Evolutionary conservation across 805 yeast genomes (phyloP).

Genomic region (Starmerella floricola): DNA sequence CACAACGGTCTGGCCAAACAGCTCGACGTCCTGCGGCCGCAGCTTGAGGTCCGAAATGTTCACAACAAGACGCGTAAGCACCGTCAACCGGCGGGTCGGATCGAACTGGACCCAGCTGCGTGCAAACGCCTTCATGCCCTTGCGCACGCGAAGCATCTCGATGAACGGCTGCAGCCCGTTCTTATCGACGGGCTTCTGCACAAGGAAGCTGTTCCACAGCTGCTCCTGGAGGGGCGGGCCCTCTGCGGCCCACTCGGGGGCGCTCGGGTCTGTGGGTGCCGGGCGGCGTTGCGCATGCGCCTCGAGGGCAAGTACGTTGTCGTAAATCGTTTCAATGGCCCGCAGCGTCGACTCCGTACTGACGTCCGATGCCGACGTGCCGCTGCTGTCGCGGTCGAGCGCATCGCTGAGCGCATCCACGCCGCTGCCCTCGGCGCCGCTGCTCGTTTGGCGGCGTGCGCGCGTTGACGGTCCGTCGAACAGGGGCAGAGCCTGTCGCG

Average conservation of each 20-base stretch:
- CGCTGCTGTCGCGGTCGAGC: slow-evolving; percentile 27
- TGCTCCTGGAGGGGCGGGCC: slow-evolving; percentile 26
- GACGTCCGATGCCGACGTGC: slow-evolving; percentile 23
- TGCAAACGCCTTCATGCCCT: slow-evolving; percentile 79
- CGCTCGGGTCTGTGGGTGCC: slow-evolving; percentile 26
- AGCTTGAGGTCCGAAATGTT: slow-evolving; percentile 71
- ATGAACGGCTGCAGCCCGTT: slow-evolving; percentile 54
- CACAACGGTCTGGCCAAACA: slow-evolving; percentile 68
- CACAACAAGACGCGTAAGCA: slow-evolving; percentile 65
- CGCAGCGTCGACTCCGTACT: slow-evolving; percentile 43
- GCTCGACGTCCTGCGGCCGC: slow-evolving; percentile 29
- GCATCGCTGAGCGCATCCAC: slow-evolving; percentile 21
- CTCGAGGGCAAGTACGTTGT: slow-evolving; percentile 66
- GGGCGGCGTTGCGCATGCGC: slow-evolving; percentile 53
- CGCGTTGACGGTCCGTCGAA: slow-evolving; percentile 4
- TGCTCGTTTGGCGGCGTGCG: neutral
- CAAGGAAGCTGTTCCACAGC: slow-evolving; percentile 69
- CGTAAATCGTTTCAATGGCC: slow-evolving; percentile 66
- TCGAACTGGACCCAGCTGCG: slow-evolving; percentile 74
- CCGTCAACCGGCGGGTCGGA: slow-evolving; percentile 62
- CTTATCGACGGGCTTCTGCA: slow-evolving; percentile 27
- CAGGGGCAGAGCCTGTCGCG: slow-evolving; percentile 28
- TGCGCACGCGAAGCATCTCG: slow-evolving; percentile 68
- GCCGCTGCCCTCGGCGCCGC: neutral
- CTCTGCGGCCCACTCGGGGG: slow-evolving; percentile 28